Evolutionary conservation across 768 basidiomycete species (phyloP).

Genomic region (Pleurotus djamor): DNA sequence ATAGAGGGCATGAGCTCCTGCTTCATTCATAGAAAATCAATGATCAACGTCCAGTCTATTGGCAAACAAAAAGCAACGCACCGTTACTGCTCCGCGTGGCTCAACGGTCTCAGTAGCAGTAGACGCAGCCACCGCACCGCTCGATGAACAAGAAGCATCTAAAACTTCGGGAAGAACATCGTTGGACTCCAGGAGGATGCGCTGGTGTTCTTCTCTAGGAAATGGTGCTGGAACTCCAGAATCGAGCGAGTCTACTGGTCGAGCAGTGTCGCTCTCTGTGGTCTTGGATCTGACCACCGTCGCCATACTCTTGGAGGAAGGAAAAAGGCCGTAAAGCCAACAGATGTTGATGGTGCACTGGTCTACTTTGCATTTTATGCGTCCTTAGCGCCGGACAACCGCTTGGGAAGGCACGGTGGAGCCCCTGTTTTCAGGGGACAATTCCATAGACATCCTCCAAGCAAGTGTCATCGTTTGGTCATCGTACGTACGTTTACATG

Average conservation of each 20-base stretch:
- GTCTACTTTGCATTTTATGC: neutral
- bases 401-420: neutral
- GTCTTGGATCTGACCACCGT: neutral
- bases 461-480: no score
- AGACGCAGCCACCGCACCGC: neutral
- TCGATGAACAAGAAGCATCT: no score
- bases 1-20: conserved; percentile 73
- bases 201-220: conserved; percentile 28
- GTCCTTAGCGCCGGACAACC: neutral
- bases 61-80: conserved; percentile 10
- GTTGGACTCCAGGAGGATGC: conserved; percentile 9
- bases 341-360: neutral
- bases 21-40: conserved; percentile 26
- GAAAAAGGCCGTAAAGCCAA: neutral
- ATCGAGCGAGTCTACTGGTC: neutral
- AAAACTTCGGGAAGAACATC: neutral
- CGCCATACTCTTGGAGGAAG: neutral
- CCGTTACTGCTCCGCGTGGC: neutral
- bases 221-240: conserved; percentile 34
- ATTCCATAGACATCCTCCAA: no score
- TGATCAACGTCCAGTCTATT: neutral
- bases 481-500: no score
- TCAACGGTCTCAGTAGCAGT: neutral
- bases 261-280: neutral
- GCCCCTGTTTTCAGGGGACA: neutral